Evolutionary conservation across 2,329 filamentous ascomycete species (phyloP), one percentile per base, ranked within the genome.

Genomic region (Dactylellina drechsleri): DNA sequence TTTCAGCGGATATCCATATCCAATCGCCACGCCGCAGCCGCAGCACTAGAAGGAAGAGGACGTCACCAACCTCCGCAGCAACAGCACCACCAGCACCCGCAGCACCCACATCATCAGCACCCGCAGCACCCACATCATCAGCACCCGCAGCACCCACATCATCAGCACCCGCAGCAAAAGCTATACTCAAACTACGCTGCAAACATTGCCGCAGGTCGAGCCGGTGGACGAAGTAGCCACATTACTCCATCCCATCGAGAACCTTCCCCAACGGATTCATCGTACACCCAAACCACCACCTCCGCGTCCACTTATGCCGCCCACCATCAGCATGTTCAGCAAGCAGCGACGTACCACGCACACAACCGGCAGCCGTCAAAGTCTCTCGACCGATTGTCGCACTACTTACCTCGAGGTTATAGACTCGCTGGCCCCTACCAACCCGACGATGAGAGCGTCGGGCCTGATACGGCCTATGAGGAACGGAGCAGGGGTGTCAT

Each of bases 311-410:
- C 70, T 4, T 74, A 71, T 36, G 23, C 18, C 12, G 15, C 23
- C 41, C 64, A 50, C 52, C 57, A 65, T 8, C 47, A 61, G 31
- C 70, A 74, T 40, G 52, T 50, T 15, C 62, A 74, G 50, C 65
- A 49, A 12, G 70, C 70, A 1, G 57, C 62, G 15, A 43, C 70
- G 26, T 74, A 56, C 28, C 70, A 74, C 45, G 70, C 70, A 3
- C 58, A 73, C 41, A 62, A 53, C 41, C 70, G 58, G 4, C 20
- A 20, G 7, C 70, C 70, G 41, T 74, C 70, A 23, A 74, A 74
- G n/a, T 74, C 70, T 3, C 53, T 74, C 18, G 70, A 74, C 28
- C 28, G 70, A n/a, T 43, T 74, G 28, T 74, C 70, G 47, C 62
- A 74, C 40, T 74, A 74, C 40, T 50, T 74, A 1, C 57, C 50